Base-by-base conservation (phyloP, 257 asterid species). In the Solanum chmielewskii region DNA sequence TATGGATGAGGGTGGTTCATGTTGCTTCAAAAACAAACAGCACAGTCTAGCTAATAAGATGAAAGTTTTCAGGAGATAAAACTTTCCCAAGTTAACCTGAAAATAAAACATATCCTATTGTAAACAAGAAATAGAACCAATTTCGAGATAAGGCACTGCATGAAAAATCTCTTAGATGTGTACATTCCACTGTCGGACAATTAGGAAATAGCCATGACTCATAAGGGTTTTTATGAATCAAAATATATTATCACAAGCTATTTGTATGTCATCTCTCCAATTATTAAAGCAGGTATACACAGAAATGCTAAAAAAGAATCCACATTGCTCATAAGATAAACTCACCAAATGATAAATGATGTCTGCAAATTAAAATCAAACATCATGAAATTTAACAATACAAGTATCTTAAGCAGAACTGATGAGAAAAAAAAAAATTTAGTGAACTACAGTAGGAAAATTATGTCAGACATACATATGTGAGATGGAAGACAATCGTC, bases 1-100 rank as follows among this genome's bases (percentile, higher is more conserved):
- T 90, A 88, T 23, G 84, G 64, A 78, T 45, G 84, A 15, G 87
- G 95, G 85, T 87, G 94, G 87, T 91, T 94, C 98, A 96, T 96
- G 86, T 37, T 80, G 84, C 42, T 78, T 25, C 84, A 44, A 27
- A 47, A 74, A 74, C 16, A 74, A 74, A 74, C 29, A 74, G 82
- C 82, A 37, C 16, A 23, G n/a, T 11, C 83, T 25, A 44, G 62
- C 62, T 25, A 77, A 77, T 77, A 44, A 25, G 83, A 44, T 77
- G 81, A 73, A 73, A 37, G 9, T 77, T n/a, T 76, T 44, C 39
- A 77, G 25, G 25, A 15, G 62, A 77, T 27, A 27, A 77, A 77
- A 77, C 39, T 77, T 44, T 77, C 83, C 23, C 52, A 44, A 77
- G 39, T 77, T 45, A 44, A 77, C 64, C 83, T 77, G 83, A 77